These are phyloP conservation scores for Mrakia hoshinonis DNA, from an alignment of 768 basidiomycete species.

Conservation along the genomic window DNA sequence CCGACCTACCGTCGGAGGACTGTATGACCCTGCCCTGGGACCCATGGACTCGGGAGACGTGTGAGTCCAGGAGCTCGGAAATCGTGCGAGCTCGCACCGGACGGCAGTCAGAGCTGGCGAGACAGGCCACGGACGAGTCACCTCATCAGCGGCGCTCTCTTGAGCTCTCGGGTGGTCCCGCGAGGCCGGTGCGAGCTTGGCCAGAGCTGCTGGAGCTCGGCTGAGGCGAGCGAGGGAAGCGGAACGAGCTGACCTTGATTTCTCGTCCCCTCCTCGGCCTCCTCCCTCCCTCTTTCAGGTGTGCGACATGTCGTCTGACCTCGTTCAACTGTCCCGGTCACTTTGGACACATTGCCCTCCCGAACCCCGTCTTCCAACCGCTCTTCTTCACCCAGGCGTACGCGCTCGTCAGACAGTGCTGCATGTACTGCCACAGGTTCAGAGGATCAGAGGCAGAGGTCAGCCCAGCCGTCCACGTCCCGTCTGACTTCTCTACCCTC, in stretches of 20 bases:
- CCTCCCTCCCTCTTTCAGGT: constrained; percentile 54
- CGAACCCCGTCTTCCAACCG: constrained; percentile 90
- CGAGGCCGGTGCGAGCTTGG: no score
- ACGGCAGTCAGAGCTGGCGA: background rate
- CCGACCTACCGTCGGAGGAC: constrained; percentile 77
- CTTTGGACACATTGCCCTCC: constrained; percentile 94
- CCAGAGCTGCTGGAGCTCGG: background rate
- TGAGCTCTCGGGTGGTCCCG: no score
- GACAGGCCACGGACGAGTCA: background rate
- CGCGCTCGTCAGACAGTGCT: constrained; percentile 73
- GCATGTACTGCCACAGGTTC: constrained; percentile 90
- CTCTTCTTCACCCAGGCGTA: constrained; percentile 88
- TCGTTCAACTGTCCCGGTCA: constrained; percentile 96
- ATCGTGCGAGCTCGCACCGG: background rate
- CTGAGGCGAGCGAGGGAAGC: background rate
- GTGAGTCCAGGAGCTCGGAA: constrained; percentile 48
- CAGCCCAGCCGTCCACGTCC: constrained; percentile 19
- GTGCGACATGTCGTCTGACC: constrained; percentile 81
- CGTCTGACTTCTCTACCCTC: background rate
- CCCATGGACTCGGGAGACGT: constrained; percentile 82
- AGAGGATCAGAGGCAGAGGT: constrained; percentile 69
- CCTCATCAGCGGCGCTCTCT: no score
- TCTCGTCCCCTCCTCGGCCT: background rate
- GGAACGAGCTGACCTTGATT: background rate
- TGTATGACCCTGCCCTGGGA: constrained; percentile 92